A percentile compares a stretch with the other conserved stretches of the same genome.
phyloP scores from a whole-genome alignment of 2,329 filamentous ascomycete genomes.

The Penicillium frequentans region DNA sequence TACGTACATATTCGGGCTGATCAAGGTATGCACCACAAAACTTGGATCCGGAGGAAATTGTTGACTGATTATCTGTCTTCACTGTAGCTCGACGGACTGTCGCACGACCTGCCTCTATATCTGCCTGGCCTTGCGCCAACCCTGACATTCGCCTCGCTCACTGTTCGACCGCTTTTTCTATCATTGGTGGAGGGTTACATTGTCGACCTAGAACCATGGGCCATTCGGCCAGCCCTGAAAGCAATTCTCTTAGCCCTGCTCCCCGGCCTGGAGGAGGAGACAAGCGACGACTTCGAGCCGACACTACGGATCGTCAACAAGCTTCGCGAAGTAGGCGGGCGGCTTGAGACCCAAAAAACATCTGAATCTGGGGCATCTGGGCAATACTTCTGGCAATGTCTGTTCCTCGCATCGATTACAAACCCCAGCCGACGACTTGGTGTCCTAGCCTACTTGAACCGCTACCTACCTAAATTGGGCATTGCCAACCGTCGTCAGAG shows the following conservation, averaged over 20 bases:
- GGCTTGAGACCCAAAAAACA: slow-evolving; percentile 57
- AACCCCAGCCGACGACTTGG: slow-evolving; percentile 81
- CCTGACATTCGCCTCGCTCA: slow-evolving; percentile 90
- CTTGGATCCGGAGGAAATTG: neutral
- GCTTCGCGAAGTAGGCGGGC: slow-evolving; percentile 61
- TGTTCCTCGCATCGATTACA: slow-evolving; percentile 91
- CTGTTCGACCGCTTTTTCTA: slow-evolving; percentile 82
- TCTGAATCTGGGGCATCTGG: slow-evolving; percentile 61
- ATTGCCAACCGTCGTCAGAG: slow-evolving; percentile 33
- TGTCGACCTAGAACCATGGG: slow-evolving; percentile 66
- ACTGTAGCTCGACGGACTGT: slow-evolving; percentile 66
- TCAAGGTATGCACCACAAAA: slow-evolving; percentile 59
- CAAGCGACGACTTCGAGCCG: slow-evolving; percentile 92
- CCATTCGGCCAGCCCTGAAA: slow-evolving; percentile 84
- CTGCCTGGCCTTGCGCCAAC: slow-evolving; percentile 86
- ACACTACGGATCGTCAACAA: slow-evolving; percentile 76
- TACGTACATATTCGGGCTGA: slow-evolving; percentile 79
- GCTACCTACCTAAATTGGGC: slow-evolving; percentile 73
- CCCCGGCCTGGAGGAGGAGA: slow-evolving; percentile 92
- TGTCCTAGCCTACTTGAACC: slow-evolving; percentile 80
- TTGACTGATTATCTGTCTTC: slow-evolving; percentile 13
- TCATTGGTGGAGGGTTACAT: slow-evolving; percentile 80
- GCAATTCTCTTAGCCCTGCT: slow-evolving; percentile 85
- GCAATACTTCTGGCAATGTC: slow-evolving; percentile 97
- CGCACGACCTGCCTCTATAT: slow-evolving; percentile 80